These are phyloP conservation scores for Pseudonitzschia pungens DNA, from an alignment of 108 stramenopile genomes.

Conservation along the genomic window DNA sequence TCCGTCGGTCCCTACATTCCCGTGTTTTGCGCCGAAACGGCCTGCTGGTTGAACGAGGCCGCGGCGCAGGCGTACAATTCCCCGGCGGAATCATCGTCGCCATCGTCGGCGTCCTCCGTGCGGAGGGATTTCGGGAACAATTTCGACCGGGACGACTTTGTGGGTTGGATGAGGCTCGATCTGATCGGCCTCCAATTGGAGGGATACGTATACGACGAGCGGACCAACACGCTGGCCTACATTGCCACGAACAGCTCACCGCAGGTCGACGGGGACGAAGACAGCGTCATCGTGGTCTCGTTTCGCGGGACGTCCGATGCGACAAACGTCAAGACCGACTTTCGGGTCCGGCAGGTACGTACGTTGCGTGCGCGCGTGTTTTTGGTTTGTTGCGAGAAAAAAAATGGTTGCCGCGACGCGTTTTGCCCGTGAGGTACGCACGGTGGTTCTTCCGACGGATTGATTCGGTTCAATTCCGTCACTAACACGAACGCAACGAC, in stretches of 20 bases:
- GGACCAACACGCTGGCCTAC: slow-evolving; percentile 73
- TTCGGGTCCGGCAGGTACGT: slow-evolving; percentile 62
- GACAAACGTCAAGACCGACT: slow-evolving; percentile 79
- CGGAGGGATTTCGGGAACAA: slow-evolving; percentile 13
- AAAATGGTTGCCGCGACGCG: too few relatives aligned
- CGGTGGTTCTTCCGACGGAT: too few relatives aligned
- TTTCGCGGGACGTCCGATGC: slow-evolving; percentile 85
- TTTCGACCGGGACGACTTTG: slow-evolving; percentile 40
- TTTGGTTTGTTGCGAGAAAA: too few relatives aligned
- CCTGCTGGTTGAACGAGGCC: slow-evolving; percentile 83
- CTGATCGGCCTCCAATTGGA: slow-evolving; percentile 73
- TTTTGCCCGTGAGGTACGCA: too few relatives aligned
- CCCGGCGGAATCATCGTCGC: slow-evolving; percentile 34
- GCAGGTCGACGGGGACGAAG: slow-evolving; percentile 82
- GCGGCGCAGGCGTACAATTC: slow-evolving; percentile 93
- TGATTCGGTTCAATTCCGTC: too few relatives aligned
- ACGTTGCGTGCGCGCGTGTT: too few relatives aligned
- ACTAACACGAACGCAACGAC: too few relatives aligned
- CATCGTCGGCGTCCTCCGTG: too few relatives aligned
- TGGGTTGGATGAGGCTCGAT: slow-evolving; percentile 71
- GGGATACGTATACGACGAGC: slow-evolving; percentile 63
- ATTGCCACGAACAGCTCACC: slow-evolving; percentile 63
- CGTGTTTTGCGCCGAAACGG: slow-evolving; percentile 87
- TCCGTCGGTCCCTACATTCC: slow-evolving; percentile 60
- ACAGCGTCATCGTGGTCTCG: slow-evolving; percentile 84